These are phyloP conservation scores for Pelargonium fulgidum DNA, from an alignment of 441 rosid species.

Conservation along the genomic window DNA sequence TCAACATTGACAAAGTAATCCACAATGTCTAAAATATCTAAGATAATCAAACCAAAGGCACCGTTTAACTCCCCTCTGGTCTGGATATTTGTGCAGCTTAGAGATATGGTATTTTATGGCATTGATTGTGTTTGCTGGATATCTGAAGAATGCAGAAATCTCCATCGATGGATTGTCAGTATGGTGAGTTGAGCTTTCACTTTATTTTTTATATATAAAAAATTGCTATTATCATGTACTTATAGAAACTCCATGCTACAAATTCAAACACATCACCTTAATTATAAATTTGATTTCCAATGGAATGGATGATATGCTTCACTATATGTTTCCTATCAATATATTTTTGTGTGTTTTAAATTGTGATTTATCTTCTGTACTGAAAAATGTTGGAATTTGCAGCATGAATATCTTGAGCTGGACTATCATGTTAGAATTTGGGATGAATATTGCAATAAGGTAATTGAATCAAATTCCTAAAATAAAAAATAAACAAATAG, in stretches of 20 bases:
- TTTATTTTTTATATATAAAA: too few relatives aligned
- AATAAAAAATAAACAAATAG: not conserved
- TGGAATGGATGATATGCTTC: too few relatives aligned
- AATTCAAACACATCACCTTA: too few relatives aligned
- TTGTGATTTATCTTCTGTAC: too few relatives aligned
- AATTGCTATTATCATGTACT: too few relatives aligned
- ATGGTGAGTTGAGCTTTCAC: not conserved
- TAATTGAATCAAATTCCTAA: not conserved
- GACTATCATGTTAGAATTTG: conserved; percentile 55
- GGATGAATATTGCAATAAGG: conserved; percentile 78
- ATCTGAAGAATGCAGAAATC: conserved; percentile 14
- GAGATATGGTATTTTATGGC: conserved; percentile 5
- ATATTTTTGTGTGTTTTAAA: too few relatives aligned
- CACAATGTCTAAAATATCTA: too few relatives aligned
- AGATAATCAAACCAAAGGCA: too few relatives aligned
- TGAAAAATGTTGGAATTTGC: conserved; percentile 11
- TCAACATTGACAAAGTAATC: too few relatives aligned
- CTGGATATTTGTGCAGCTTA: not conserved
- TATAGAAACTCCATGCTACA: not conserved
- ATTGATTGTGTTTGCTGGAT: conserved; percentile 18
- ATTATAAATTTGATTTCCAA: too few relatives aligned
- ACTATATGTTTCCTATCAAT: too few relatives aligned
- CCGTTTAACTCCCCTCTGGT: too few relatives aligned
- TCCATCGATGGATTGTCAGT: conserved; percentile 8
- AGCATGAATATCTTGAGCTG: conserved; percentile 75